Percentiles rank a stretch among this genome's conserved stretches.
phyloP scores from a whole-genome alignment of 2,329 filamentous ascomycete genomes.

The Cordyceps militaris region DNA sequence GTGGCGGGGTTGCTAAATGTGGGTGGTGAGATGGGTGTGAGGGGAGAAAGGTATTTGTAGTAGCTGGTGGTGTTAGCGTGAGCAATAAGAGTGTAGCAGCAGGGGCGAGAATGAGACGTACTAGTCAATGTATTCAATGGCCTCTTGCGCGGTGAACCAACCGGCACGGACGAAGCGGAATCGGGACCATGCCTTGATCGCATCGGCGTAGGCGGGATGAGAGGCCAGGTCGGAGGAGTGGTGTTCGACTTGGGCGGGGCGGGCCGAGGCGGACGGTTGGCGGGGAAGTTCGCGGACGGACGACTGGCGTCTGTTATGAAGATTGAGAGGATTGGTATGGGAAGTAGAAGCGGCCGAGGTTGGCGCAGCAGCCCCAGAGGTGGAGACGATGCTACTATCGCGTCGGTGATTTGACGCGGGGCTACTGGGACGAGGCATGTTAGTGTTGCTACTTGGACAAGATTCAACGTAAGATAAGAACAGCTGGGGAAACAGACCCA shows the following conservation, averaged over 20 bases:
- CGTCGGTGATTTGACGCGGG: constrained; percentile 21
- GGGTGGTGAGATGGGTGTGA: constrained; percentile 89
- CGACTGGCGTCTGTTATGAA: constrained; percentile 8
- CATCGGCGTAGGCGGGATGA: constrained; percentile 56
- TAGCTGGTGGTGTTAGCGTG: constrained; percentile 47
- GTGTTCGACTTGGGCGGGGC: constrained; percentile 38
- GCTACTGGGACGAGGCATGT: neutral
- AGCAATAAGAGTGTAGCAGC: neutral
- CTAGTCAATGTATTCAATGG: constrained; percentile 91
- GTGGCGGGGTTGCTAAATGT: constrained; percentile 79
- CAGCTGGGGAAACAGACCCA: constrained; percentile 37
- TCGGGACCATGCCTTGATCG: constrained; percentile 79
- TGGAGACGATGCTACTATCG: constrained; percentile 23
- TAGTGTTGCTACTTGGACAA: constrained; percentile 6
- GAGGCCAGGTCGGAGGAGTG: constrained; percentile 37
- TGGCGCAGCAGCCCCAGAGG: constrained; percentile 14
- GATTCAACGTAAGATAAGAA: constrained; percentile 13
- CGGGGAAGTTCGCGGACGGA: constrained; percentile 14
- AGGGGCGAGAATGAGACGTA: constrained; percentile 33
- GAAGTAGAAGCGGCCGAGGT: constrained; percentile 14
- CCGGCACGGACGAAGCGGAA: constrained; percentile 94
- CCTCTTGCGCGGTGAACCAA: constrained; percentile 92
- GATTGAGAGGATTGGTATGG: constrained; percentile 1
- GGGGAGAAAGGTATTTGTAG: constrained; percentile 80
- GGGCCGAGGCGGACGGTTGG: constrained; percentile 14